Percentiles rank a stretch among this genome's conserved stretches.
These are phyloP conservation scores for Teunomyces barrocoloradensis DNA, from an alignment of 805 yeast species.

Conservation along the genomic window DNA sequence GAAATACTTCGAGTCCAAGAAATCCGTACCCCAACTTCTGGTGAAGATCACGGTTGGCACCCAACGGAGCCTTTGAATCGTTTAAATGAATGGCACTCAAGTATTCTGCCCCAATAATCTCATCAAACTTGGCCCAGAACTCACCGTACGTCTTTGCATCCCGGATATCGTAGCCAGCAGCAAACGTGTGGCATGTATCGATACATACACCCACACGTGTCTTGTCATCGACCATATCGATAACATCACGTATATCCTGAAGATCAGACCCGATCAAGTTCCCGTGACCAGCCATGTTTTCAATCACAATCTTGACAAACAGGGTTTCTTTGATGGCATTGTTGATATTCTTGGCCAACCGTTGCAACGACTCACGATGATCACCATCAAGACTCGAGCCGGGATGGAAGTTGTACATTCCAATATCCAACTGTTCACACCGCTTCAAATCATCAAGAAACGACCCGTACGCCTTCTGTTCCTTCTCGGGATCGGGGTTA, in stretches of 20 bases:
- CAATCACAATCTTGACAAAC: conserved; percentile 84
- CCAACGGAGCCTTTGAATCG: conserved; percentile 92
- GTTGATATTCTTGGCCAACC: conserved; percentile 78
- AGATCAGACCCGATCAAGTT: conserved; percentile 80
- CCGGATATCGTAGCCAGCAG: conserved; percentile 92
- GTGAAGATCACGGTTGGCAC: conserved; percentile 87
- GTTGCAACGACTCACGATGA: conserved; percentile 58
- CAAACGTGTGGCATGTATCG: conserved; percentile 95
- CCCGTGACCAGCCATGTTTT: conserved; percentile 98
- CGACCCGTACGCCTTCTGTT: conserved; percentile 68
- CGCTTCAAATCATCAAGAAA: conserved; percentile 83
- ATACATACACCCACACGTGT: conserved; percentile 90
- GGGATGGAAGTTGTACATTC: conserved; percentile 88
- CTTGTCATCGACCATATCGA: conserved; percentile 76
- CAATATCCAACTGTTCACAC: conserved; percentile 83
- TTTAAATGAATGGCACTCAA: conserved; percentile 82
- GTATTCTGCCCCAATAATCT: conserved; percentile 69
- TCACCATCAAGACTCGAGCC: conserved; percentile 80
- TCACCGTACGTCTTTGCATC: conserved; percentile 51
- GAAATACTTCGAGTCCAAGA: conserved; percentile 80
- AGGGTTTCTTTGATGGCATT: conserved; percentile 68
- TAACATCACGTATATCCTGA: conserved; percentile 72
- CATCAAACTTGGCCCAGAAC: conserved; percentile 79
- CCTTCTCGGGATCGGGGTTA: conserved; percentile 82
- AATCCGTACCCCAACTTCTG: conserved; percentile 89